Evolutionary conservation across 2,329 filamentous ascomycete species (phyloP), one percentile per base, ranked within the genome.

Genomic region (Claviceps lovelessii): DNA sequence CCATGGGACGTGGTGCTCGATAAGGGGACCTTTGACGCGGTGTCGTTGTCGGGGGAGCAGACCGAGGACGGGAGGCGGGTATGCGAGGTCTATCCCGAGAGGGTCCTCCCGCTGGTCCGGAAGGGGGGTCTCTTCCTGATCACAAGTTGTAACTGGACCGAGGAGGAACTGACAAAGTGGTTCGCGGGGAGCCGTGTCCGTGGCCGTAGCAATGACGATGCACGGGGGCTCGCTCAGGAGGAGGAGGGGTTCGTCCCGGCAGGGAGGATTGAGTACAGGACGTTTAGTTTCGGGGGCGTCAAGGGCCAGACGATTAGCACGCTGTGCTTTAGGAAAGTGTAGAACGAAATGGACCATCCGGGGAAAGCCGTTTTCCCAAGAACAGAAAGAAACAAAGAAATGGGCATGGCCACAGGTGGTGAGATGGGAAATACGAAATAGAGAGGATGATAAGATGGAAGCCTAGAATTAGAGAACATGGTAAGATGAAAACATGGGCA

Each of bases 111-210:
- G 33, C 75, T 97, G 59, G 77, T 97, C 52, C 82, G 80, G 61
- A 72, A 70, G 1, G 85, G 84, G 1, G 88, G 88, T 0, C 74
- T 88, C 29, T 79, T 97, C 62, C 70, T 96, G 57, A 81, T 98
- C 54, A 97, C 93, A 54, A 96, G 90, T 69, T 98, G 93, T 68
- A 98, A 98, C 71, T 98, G 93, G 93, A 97, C 91, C 1, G 90
- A 93, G 72, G 79, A 83, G 45, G 93, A 98, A 73, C 71, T 98
- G 63, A 74, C 78, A 57, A 72, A 71, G 17, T 97, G 91, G 90
- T 93, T 97, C 66, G 81, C 78, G 15, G 47, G n/a, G 28, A 17
- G 28, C 28, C 8, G 31, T 10, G 47, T 15, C 17, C 17, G 19
- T 5, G 41, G 5, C 41, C 15, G n/a, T 5, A 5, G 17, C 41